Evolutionary conservation across 2,329 filamentous ascomycete species (phyloP), one percentile per base, ranked within the genome.

Genomic region (Aulographum hederae): DNA sequence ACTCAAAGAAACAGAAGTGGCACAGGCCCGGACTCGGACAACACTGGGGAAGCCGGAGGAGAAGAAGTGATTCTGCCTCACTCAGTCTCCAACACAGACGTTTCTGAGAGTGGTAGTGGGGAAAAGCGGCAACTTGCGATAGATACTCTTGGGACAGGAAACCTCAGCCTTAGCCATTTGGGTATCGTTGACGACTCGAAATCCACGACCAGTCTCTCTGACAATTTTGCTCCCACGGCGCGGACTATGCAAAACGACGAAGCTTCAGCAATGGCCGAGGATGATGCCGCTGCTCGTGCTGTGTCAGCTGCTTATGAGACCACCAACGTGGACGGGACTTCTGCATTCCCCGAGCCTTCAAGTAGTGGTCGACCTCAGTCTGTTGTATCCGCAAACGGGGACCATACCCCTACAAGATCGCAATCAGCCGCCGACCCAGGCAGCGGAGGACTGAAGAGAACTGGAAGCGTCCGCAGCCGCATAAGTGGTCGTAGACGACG

Each of bases 151-250:
- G 89, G 89, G 10, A 73, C 72, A 44, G 89, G 89, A 4, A 80
- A 94, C 46, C 61, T 98, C 30, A 92, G 81, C 50, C 65, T 95
- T 34, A 84, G 80, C 44, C 81, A 93, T 46, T 62, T 95, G 26
- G 86, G 86, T 20, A 79, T 95, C 34, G 21, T n/a, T 8, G 21
- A 25, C 21, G 21, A 8, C 8, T 16, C 21, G 10, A 13, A 25
- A 25, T 25, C 21, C 21, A 25, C 21, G 10, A 10, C 21, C 21
- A 13, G 13, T 10, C 21, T n/a, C n/a, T n/a, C n/a, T 25, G 10
- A 13, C 10, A 25, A 10, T 13, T 25, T 25, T 13, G 21, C 10
- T 10, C 21, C 21, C 21, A 10, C 21, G 13, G 21, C 10, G 10
- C 21, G 21, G 21, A 25, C 10, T 6, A 40, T 48, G 26, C 49